Evolutionary conservation across 495 filamentous ascomycete genomes (phyloP), one percentile per base, ranked within the genome.

Genomic region (Neurospora sp.): DNA sequence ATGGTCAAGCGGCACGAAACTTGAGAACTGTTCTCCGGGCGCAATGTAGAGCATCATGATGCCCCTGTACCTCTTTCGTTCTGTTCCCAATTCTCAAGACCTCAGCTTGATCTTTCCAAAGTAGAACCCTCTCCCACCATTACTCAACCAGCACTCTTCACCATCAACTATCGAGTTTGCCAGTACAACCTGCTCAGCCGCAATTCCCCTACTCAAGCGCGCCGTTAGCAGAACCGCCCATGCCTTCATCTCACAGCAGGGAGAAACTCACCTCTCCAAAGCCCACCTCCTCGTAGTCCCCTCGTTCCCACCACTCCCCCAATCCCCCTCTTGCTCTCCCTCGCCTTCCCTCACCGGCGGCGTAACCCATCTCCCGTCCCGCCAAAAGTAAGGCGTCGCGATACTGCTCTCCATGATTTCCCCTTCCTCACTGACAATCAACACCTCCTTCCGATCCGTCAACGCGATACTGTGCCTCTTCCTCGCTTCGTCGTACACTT

Each of bases 401-500:
- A 91, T 87, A 75, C 90, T 94, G 20, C 93, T 93, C 78, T 99
- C 96, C 90, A 96, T 96, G 10, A 97, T 80, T 71, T 93, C 88
- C 3, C 87, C 86, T 31, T 85, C 77, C 2, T 81, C 80, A 77
- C 92, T 93, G 70, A 93, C 83, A 37, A 97, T 77, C 38, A 98
- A 83, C 8, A 96, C 91, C 79, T 97, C 94, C 20, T 85, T 86
- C 53, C 80, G 79, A 41, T 90, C 87, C 0, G 82, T 76, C 3
- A 82, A 83, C 3, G 80, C 83, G 69, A 96, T 90, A 0, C 83
- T 84, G 0, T 84, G 85, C 3, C 90, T 82, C 14, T 82, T 77
- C 38, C 92, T 85, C 6, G 91, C 91, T n/a, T 76, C 80, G 6
- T 87, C 87, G 72, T 96, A 97, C 74, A 88, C 82, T 6, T 84